These are phyloP conservation scores for Penicillium sumatraense DNA, from an alignment of 2,329 filamentous ascomycete species.

Conservation along the genomic window DNA sequence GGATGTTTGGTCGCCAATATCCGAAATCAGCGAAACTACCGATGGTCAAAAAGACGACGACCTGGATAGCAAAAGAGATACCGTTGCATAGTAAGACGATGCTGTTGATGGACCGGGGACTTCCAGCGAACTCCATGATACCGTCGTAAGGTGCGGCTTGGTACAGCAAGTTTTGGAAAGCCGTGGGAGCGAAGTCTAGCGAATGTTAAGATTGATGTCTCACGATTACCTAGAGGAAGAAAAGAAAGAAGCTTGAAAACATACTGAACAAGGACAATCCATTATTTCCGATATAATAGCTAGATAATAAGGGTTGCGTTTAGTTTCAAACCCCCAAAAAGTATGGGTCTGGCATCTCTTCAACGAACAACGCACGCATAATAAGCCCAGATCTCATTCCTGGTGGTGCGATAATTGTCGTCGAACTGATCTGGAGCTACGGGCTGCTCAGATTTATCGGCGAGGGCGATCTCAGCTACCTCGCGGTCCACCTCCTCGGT, in stretches of 20 bases:
- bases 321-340: constrained; percentile 18
- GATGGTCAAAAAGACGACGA: constrained; percentile 54
- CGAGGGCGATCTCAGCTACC: constrained; percentile 3
- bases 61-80: constrained; percentile 70
- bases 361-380: constrained; percentile 48
- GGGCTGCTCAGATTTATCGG: constrained; percentile 39
- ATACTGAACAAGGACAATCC: constrained; percentile 63
- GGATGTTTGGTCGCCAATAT: constrained; percentile 64
- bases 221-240: too few relatives aligned
- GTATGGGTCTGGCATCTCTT: not conserved
- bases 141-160: constrained; percentile 62
- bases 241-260: too few relatives aligned
- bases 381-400: constrained; percentile 62
- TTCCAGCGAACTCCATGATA: constrained; percentile 61
- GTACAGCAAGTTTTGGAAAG: constrained; percentile 67
- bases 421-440: constrained; percentile 61
- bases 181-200: constrained; percentile 63
- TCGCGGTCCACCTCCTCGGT: constrained; percentile 20
- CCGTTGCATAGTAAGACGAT: constrained; percentile 70
- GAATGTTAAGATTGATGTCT: constrained; percentile 10
- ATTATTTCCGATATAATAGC: constrained; percentile 71
- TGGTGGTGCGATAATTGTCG: constrained; percentile 55
- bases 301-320: constrained; percentile 34
- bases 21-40: constrained; percentile 66
- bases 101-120: constrained; percentile 64